Conservation (phyloP, 164 flowering plant species). For the Tetracentron sinense region DNA sequence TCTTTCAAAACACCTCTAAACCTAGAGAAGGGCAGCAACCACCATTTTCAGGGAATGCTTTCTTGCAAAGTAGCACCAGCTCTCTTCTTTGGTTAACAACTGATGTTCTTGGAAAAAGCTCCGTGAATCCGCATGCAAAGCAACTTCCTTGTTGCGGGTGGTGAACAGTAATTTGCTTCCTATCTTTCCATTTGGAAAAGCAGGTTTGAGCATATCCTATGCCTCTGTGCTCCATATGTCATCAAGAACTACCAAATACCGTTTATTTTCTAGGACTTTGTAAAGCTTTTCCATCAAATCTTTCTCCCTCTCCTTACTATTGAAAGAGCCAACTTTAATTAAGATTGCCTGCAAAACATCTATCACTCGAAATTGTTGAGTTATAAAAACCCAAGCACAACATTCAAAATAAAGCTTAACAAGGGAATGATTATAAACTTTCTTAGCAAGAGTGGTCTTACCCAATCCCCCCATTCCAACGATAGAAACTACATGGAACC, state of each 20-base stretch:
- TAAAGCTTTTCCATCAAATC: constrained; percentile 3
- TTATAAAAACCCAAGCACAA: constrained; percentile 16
- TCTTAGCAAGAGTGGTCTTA: constrained; percentile 21
- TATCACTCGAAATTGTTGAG: background rate
- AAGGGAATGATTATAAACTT: background rate
- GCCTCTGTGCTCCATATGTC: constrained; percentile 31
- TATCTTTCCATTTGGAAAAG: constrained; percentile 22
- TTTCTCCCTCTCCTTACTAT: background rate
- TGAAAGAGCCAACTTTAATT: background rate
- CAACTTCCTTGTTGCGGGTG: constrained; percentile 26
- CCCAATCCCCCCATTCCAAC: constrained; percentile 23
- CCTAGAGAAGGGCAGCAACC: background rate
- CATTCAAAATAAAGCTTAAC: constrained; percentile 10
- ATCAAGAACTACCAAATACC: constrained; percentile 33
- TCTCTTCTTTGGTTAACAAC: constrained; percentile 14
- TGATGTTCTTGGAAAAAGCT: background rate
- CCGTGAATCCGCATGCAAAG: constrained; percentile 12
- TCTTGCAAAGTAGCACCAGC: constrained; percentile 34
- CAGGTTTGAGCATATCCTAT: constrained; percentile 23
- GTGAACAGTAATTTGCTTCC: constrained; percentile 39
- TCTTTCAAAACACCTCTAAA: constrained; percentile 1
- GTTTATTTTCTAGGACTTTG: background rate
- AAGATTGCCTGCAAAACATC: constrained; percentile 7
- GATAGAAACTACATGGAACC: background rate
- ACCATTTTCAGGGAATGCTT: constrained; percentile 11